Percentiles rank a stretch among this genome's conserved stretches.
phyloP scores from a whole-genome alignment of 768 basidiomycete genomes.

The Podaxis pistillaris region DNA sequence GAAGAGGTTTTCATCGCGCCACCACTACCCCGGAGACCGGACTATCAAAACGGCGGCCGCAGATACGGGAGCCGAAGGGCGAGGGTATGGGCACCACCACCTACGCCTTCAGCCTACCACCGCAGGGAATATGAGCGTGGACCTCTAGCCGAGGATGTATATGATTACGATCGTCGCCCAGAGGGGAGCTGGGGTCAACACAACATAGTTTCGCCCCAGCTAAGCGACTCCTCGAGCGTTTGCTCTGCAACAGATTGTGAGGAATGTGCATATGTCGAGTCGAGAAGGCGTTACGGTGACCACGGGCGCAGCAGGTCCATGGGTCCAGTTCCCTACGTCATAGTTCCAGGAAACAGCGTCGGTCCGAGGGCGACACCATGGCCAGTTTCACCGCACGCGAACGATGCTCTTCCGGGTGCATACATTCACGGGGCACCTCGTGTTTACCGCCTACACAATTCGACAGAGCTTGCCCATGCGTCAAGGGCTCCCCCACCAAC shows the following conservation, averaged over 20 bases:
- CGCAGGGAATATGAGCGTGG: neutral
- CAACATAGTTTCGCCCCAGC: neutral
- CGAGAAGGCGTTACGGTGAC: neutral
- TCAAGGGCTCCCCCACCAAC: slow-evolving; percentile 1
- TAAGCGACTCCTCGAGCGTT: slow-evolving; percentile 3
- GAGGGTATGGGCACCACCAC: neutral
- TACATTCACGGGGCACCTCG: slow-evolving; percentile 1
- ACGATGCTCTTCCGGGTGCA: neutral
- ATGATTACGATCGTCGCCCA: neutral
- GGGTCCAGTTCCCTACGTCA: slow-evolving; percentile 5
- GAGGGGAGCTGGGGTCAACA: neutral
- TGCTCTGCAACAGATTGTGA: slow-evolving; percentile 7
- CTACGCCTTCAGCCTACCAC: neutral
- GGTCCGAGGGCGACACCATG: neutral
- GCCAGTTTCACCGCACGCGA: neutral
- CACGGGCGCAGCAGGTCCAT: neutral
- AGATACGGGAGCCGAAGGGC: neutral
- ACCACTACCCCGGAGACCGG: slow-evolving; percentile 6
- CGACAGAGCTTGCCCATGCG: neutral
- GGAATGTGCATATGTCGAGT: slow-evolving; percentile 5
- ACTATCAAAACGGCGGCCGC: slow-evolving; percentile 2
- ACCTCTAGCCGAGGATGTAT: neutral
- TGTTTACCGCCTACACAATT: slow-evolving; percentile 7
- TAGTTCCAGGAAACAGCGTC: neutral
- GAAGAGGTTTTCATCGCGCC: slow-evolving; percentile 12